These are phyloP conservation scores for Ceraceosorus guamensis DNA, from an alignment of 1,284 basidiomycete species.

Conservation along the genomic window DNA sequence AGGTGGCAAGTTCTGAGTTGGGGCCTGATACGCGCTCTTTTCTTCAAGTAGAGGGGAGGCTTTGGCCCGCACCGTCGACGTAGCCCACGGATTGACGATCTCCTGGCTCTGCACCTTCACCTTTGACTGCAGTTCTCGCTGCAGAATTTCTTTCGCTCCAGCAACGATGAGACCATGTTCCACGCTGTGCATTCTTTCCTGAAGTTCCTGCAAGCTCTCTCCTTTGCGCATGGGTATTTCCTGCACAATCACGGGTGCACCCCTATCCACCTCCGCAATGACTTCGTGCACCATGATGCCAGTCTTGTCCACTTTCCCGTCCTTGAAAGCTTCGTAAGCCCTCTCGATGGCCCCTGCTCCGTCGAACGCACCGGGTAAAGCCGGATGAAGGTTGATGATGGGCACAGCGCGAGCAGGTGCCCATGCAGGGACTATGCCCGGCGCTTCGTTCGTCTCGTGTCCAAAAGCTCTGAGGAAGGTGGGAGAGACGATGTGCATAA, in stretches of 20 bases:
- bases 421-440: constrained; percentile 11
- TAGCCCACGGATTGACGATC: too few species aligned
- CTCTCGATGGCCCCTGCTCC: constrained; percentile 82
- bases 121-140: not conserved
- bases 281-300: constrained; percentile 94
- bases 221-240: constrained; percentile 65
- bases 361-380: constrained; percentile 86
- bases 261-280: constrained; percentile 84
- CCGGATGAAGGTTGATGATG: constrained; percentile 94
- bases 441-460: constrained; percentile 11
- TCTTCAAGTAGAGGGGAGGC: too few species aligned
- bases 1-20: too few species aligned
- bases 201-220: constrained; percentile 68
- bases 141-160: constrained; percentile 63
- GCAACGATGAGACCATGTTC: constrained; percentile 91
- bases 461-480: constrained; percentile 51
- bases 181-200: constrained; percentile 68
- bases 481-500: constrained; percentile 82
- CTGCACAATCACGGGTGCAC: constrained; percentile 73
- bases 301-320: constrained; percentile 55
- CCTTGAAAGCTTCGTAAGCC: constrained; percentile 78
- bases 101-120: too few species aligned
- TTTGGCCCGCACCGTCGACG: too few species aligned
- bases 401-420: constrained; percentile 57
- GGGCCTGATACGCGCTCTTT: too few species aligned